A percentile compares a stretch with the other conserved stretches of the same genome.
Evolutionary conservation across 495 filamentous ascomycete species (phyloP).

Genomic region (Penicillium angulare): DNA sequence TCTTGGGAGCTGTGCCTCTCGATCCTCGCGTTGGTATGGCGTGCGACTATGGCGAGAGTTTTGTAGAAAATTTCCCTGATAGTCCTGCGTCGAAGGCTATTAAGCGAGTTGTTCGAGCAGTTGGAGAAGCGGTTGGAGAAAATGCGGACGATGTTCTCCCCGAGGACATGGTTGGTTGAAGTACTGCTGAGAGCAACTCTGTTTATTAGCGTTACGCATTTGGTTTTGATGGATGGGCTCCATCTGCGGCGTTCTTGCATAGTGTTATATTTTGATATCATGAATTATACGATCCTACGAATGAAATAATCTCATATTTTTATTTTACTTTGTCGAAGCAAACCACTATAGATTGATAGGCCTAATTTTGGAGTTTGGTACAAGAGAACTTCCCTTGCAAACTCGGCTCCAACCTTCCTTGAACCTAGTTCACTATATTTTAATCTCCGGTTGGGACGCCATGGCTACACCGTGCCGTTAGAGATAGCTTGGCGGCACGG

Average conservation of each 20-base stretch:
- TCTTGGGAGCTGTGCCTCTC: conserved; percentile 86
- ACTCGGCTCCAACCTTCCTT: too few species aligned
- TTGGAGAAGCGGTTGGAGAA: conserved; percentile 63
- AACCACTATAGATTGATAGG: too few species aligned
- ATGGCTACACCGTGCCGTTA: too few species aligned
- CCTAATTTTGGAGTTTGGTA: too few species aligned
- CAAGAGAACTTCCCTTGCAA: too few species aligned
- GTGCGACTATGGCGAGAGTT: conserved; percentile 96
- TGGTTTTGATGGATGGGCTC: conserved; percentile 7
- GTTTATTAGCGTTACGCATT: conserved; percentile 17
- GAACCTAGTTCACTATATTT: too few species aligned
- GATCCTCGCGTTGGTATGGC: conserved; percentile 94
- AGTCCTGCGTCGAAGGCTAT: conserved; percentile 83
- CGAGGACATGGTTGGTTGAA: conserved; percentile 30
- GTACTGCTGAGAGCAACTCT: not conserved
- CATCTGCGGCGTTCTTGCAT: conserved; percentile 6
- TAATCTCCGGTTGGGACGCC: too few species aligned
- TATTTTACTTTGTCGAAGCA: too few species aligned
- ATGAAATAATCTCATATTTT: not conserved
- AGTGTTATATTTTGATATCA: conserved; percentile 14
- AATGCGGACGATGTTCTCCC: conserved; percentile 44
- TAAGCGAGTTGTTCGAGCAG: conserved; percentile 67
- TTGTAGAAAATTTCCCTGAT: conserved; percentile 89
- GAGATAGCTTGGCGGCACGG: too few species aligned
- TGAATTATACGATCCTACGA: conserved; percentile 12